Evolutionary conservation across 1,284 basidiomycete species (phyloP), one percentile per base, ranked within the genome.

Genomic region (Pterula multifida): DNA sequence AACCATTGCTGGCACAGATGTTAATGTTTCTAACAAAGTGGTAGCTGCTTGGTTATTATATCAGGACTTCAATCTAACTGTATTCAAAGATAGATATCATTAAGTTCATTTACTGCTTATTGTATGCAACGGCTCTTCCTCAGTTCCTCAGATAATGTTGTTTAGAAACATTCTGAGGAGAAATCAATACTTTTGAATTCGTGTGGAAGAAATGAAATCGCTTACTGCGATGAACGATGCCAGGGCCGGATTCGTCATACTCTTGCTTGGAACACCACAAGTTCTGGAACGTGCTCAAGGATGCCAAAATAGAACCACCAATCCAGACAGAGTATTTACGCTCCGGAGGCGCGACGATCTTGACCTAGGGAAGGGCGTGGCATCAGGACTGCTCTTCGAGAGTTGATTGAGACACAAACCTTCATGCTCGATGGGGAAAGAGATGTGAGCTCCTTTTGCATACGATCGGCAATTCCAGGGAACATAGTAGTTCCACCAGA

Each of bases 401-500:
- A n/a, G 9, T 45, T 15, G 39, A 45, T 39, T n/a, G 50, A 3
- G 26, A 26, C 23, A 36, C 21, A 26, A 3, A 68, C 80, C 78
- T 86, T 86, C 82, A 88, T 72, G 62, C 65, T 70, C 54, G 66
- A 63, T 13, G 85, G 85, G 51, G 84, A 53, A 52, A 88, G 75
- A 36, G 79, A 71, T 53, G 84, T 85, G 62, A 90, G 79, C 72
- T 90, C 86, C 75, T 85, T 86, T 71, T 87, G 84, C 84, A 90
- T 86, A 63, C 85, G 81, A 71, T 89, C 86, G 60, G 85, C 72
- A 62, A 89, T 86, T 71, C 85, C 85, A 51, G 83, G 79, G 79
- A 85, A 88, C 85, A 89, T 89, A 63, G 86, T 89, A 58, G 85
- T 86, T 68, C 86, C 86, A 63, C 85, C 86, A 36, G 85, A 89